Evolutionary conservation across 2,329 filamentous ascomycete genomes (phyloP), one percentile per base, ranked within the genome.

Genomic region (Venturiaceae sp.): DNA sequence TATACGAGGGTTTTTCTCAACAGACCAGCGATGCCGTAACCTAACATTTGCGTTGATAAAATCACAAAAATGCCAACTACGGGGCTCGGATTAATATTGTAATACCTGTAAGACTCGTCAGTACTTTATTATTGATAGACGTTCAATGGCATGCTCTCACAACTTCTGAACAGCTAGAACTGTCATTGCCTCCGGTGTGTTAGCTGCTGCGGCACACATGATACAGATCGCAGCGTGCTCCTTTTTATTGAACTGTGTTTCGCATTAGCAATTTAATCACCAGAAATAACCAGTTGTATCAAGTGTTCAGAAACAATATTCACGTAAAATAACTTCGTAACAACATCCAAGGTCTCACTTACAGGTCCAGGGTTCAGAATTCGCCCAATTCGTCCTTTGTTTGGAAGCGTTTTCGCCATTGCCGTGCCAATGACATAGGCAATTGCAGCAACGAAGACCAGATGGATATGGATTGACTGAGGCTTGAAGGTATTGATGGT

Each of bases 371-470:
- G 74, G 37, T 75, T 76, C n/a, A 75, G 56, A 46, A 67, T 74
- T 2, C 66, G 63, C 6, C 70, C 69, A 46, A 75, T 57, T 9
- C 62, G 39, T 14, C 69, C 71, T 50, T 64, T 66, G 11, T 65
- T 66, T 0, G 75, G 74, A 16, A 77, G 70, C 1, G 67, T 58
- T 7, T 62, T 53, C 2, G 71, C 68, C 70, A 76, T 69, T 7
- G 66, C 65, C 53, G 74, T 70, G 14, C 75, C 75, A 8, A 75
- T 61, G 8, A 75, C 64, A 58, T 77, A 78, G 33, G 69, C 70
- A n/a, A 78, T 69, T 19, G 79, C 72, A 1, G 71, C 70, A 56
- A 79, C 58, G 64, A 78, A 78, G 23, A 77, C 73, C 21, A 70
- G 65, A 1, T 73, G 75, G 11, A 79, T 72, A 30, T 63, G 70